Conservation (phyloP, 2,329 filamentous ascomycete species). For the Xylariaceae sp. region DNA sequence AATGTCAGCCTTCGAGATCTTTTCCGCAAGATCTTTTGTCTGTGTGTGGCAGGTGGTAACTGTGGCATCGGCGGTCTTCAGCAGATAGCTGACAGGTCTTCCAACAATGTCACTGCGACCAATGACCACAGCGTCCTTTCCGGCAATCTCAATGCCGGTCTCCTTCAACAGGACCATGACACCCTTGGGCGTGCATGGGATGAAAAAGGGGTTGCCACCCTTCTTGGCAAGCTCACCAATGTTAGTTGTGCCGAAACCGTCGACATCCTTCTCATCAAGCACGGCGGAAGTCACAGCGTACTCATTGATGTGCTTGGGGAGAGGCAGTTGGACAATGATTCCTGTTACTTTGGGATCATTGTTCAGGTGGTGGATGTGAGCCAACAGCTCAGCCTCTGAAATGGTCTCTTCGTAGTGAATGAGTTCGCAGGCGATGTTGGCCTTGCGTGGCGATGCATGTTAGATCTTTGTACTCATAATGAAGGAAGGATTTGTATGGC, state of each 20-base stretch:
- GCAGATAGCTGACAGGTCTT: conserved; percentile 89
- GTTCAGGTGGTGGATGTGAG: conserved; percentile 77
- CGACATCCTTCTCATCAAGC: conserved; percentile 91
- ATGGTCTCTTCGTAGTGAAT: conserved; percentile 77
- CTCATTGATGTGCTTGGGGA: conserved; percentile 86
- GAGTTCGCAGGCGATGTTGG: conserved; percentile 83
- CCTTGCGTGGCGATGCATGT: conserved; percentile 45
- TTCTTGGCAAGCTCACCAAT: conserved; percentile 97
- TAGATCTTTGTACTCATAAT: conserved; percentile 8
- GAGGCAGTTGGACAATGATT: conserved; percentile 86
- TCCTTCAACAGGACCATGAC: conserved; percentile 89
- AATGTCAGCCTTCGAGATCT: conserved; percentile 81
- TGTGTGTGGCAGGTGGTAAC: conserved; percentile 94
- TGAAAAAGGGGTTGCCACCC: conserved; percentile 81
- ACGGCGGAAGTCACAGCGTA: conserved; percentile 86
- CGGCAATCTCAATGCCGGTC: conserved; percentile 73
- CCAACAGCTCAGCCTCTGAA: conserved; percentile 78
- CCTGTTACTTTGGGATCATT: conserved; percentile 82
- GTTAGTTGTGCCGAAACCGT: conserved; percentile 90
- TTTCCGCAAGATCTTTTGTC: conserved; percentile 65
- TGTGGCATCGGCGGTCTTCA: conserved; percentile 93
- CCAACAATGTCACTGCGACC: conserved; percentile 96
- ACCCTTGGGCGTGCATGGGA: conserved; percentile 93
- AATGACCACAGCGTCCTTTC: conserved; percentile 91
- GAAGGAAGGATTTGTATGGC: neutral